Evolutionary conservation across 2,329 filamentous ascomycete species (phyloP).

Genomic region (Grosmannia penicillata): DNA sequence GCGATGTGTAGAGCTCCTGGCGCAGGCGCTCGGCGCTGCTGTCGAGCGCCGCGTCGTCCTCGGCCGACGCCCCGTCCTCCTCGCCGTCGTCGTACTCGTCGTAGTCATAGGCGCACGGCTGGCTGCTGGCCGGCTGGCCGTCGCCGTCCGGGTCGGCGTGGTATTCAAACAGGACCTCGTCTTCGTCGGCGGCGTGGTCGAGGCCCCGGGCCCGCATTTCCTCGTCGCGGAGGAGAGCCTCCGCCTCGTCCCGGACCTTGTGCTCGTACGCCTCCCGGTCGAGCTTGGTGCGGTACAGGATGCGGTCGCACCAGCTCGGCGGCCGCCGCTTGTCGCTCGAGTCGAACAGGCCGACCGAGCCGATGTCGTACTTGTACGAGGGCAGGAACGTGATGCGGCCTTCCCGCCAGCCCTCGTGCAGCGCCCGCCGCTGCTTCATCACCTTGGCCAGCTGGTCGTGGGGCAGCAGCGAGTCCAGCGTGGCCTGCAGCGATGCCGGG

Average conservation of each 20-base stretch:
- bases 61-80: constrained; percentile 20
- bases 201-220: constrained; percentile 74
- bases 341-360: constrained; percentile 85
- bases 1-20: constrained; percentile 61
- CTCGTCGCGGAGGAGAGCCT: constrained; percentile 57
- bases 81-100: constrained; percentile 13
- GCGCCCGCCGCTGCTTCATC: constrained; percentile 62
- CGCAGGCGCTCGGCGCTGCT: constrained; percentile 39
- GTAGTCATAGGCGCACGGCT: constrained; percentile 34
- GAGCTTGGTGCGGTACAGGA: constrained; percentile 66
- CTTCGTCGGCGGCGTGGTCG: constrained; percentile 58
- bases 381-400: constrained; percentile 78
- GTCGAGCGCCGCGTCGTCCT: constrained; percentile 40
- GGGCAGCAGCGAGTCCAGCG: constrained; percentile 69
- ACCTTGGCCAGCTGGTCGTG: constrained; percentile 75
- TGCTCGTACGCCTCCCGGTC: constrained; percentile 53
- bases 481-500: constrained; percentile 76
- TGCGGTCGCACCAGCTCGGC: constrained; percentile 94
- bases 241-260: constrained; percentile 47
- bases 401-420: constrained; percentile 87
- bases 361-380: constrained; percentile 95
- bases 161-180: constrained; percentile 79
- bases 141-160: constrained; percentile 64
- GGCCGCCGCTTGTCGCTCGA: constrained; percentile 86
- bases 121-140: constrained; percentile 20